Base-by-base conservation (phyloP, 805 yeast species). In the Lipomyces orientalis region DNA sequence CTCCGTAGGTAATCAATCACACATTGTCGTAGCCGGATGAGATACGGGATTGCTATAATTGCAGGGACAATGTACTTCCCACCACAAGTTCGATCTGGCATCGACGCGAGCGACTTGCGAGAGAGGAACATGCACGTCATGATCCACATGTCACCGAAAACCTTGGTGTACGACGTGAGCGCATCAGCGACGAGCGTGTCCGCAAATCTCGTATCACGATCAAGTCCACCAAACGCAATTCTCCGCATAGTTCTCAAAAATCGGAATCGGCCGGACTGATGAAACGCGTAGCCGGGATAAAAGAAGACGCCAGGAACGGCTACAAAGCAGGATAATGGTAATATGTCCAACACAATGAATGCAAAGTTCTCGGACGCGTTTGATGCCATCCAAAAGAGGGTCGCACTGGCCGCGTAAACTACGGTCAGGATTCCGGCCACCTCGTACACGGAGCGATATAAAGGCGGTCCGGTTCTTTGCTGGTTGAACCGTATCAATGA, bases 101-200 rank as follows among this genome's bases (percentile, higher is more conserved):
- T 64, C 3, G 71, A 64, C 35, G 68, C 57, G 43, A 80, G 76
- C 51, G 80, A 79, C 71, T 76, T 76, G 66, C 79, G 80, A 61
- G 79, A 74, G 39, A 79, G 57, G 25, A 85, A 65, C 66, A 84
- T 83, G 75, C 90, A 84, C 2, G 84, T 35, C 71, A 86, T 85
- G n/a, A 76, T 72, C 46, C 90, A 81, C 25, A 89, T 79, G 77
- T 95, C 98, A 58, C 90, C 88, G 59, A 91, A 74, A 0, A 92
- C 90, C 75, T 87, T 88, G 2, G 91, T 81, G 76, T 90, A 92
- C 0, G 97, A 92, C 0, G 96, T 90, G 58, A 95, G 80, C 4
- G 93, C 87, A 79, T 94, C 99, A 7, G 97, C 87, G 14, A 93
- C 76, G 58, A 95, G 78, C 51, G 94, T 90, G 76, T 94, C 98